Evolutionary conservation across 2,329 filamentous ascomycete genomes (phyloP).

Genomic region (Fusarium sterilihyphosum): DNA sequence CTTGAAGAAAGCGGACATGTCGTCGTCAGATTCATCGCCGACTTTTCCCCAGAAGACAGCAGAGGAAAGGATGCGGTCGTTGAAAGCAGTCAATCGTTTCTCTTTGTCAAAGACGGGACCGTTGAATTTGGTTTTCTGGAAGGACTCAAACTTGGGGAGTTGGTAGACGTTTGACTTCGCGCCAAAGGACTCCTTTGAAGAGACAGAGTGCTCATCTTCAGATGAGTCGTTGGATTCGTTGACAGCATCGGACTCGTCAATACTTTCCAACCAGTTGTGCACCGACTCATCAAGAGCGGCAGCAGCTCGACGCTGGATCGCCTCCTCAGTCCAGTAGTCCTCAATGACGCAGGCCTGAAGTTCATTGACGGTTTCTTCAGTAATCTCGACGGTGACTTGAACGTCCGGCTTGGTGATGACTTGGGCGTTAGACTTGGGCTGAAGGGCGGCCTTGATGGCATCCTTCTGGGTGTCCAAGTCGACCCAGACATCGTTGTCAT

Average conservation of each 20-base stretch:
- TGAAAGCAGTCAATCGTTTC: background rate
- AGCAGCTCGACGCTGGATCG: rapidly evolving
- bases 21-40: background rate
- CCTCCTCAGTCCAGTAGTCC: rapidly evolving
- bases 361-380: too few species aligned
- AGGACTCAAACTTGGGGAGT: background rate
- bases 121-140: background rate
- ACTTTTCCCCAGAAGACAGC: background rate
- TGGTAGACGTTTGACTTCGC: background rate
- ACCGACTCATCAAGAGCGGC: rapidly evolving
- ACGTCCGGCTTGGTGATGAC: background rate
- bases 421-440: background rate
- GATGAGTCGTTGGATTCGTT: background rate
- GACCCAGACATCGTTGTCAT: background rate
- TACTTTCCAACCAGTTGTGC: background rate
- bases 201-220: background rate
- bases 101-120: background rate
- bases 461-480: background rate
- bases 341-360: background rate
- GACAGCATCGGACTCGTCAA: background rate
- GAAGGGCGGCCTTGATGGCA: background rate
- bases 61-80: background rate
- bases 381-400: background rate
- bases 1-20: background rate
- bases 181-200: background rate